Evolutionary conservation across 306 rosid genomes (phyloP).

Genomic region (Dryas octopetala): DNA sequence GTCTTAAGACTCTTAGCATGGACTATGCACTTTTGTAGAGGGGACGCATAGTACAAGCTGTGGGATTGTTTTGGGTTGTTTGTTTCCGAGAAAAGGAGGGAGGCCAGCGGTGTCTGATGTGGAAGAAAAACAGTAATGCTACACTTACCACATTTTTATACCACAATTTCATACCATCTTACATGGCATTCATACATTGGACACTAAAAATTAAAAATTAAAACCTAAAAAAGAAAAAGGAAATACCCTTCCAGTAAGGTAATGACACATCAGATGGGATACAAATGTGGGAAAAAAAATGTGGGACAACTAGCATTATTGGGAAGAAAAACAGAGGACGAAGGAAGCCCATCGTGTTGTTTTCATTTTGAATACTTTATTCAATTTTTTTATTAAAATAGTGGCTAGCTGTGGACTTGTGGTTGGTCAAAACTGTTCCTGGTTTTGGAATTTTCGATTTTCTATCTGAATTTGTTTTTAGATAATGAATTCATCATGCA

Average conservation of each 20-base stretch:
- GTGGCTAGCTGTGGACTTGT: background rate
- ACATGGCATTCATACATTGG: too few relatives aligned
- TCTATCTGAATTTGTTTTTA: background rate
- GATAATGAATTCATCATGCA: background rate
- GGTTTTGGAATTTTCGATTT: constrained; percentile 9
- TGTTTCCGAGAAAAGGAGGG: constrained; percentile 40
- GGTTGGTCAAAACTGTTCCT: background rate
- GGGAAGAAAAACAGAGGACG: constrained; percentile 28
- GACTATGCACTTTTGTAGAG: background rate
- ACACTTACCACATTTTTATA: too few relatives aligned
- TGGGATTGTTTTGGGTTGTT: constrained; percentile 29
- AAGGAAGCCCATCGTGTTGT: background rate
- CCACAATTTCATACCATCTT: too few relatives aligned
- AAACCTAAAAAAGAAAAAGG: too few relatives aligned
- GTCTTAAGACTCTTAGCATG: background rate
- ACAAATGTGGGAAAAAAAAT: too few relatives aligned
- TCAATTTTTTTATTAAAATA: background rate
- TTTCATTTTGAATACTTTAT: background rate
- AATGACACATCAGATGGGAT: too few relatives aligned
- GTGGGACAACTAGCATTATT: too few relatives aligned
- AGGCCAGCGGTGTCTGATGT: constrained; percentile 43
- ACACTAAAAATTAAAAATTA: too few relatives aligned
- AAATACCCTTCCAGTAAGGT: too few relatives aligned
- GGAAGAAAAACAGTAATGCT: constrained; percentile 36
- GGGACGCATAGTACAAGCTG: constrained; percentile 6